These are phyloP conservation scores for Trichoderma asperellum DNA, from an alignment of 2,329 filamentous ascomycete genomes.

Conservation along the genomic window DNA sequence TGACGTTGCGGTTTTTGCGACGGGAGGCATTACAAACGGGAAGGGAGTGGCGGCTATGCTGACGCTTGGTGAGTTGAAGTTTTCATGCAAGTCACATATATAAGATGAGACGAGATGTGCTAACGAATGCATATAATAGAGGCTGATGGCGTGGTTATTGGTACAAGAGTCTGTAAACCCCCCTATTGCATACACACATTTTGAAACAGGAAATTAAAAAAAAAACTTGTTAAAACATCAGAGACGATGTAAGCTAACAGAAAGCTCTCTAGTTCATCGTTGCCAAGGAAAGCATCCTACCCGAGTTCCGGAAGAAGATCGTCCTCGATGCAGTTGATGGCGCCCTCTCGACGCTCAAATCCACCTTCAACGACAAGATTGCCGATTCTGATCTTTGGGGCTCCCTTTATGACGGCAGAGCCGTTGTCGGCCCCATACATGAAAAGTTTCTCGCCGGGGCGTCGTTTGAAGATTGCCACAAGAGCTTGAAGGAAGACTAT, in stretches of 20 bases:
- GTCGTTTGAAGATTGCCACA: constrained; percentile 48
- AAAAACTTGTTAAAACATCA: too few relatives aligned
- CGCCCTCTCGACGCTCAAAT: constrained; percentile 52
- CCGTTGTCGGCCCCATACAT: constrained; percentile 47
- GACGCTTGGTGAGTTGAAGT: constrained; percentile 50
- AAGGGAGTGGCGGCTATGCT: constrained; percentile 60
- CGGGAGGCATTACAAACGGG: constrained; percentile 63
- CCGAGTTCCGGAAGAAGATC: constrained; percentile 46
- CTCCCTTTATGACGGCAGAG: constrained; percentile 50
- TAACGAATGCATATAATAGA: constrained; percentile 37
- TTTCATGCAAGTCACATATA: too few relatives aligned
- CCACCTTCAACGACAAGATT: constrained; percentile 50
- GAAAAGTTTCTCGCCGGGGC: constrained; percentile 46
- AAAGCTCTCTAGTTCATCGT: constrained; percentile 46
- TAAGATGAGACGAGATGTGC: neutral
- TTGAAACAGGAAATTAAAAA: neutral
- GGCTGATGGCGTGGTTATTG: constrained; percentile 51
- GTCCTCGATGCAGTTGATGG: constrained; percentile 50
- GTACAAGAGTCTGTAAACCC: constrained; percentile 43
- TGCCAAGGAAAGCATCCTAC: constrained; percentile 48
- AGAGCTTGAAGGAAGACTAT: constrained; percentile 45
- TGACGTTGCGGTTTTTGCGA: constrained; percentile 53
- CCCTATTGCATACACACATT: neutral
- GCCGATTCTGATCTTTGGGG: constrained; percentile 47
- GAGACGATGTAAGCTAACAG: neutral